A percentile compares a stretch with the other conserved stretches of the same genome.
Conservation (phyloP, 1,139 yeast species). For the Diutina ranongensis region DNA sequence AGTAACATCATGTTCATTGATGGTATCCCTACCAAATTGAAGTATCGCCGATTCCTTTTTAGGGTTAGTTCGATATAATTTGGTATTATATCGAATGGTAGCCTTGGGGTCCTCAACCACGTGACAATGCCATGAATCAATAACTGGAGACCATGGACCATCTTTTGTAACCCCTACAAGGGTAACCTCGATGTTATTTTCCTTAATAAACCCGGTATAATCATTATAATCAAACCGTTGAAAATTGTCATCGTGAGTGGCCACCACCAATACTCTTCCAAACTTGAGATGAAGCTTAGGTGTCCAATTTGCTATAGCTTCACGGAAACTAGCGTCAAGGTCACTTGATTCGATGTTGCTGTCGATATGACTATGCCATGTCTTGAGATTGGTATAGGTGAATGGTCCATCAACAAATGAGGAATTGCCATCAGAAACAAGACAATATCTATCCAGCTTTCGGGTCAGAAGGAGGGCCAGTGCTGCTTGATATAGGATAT, state of each 20-base stretch:
- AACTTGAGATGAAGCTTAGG: background rate
- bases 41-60: background rate
- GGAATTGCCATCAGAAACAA: background rate
- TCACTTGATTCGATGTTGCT: background rate
- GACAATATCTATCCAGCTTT: background rate
- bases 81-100: background rate
- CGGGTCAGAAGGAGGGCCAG: conserved; percentile 2
- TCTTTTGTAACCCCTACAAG: background rate
- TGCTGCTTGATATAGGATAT: background rate
- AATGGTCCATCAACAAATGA: background rate
- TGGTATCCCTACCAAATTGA: background rate
- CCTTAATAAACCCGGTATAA: background rate
- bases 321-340: background rate
- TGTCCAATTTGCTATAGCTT: background rate
- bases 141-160: background rate
- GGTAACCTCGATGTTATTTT: background rate
- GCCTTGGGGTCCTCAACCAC: background rate
- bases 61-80: background rate
- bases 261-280: background rate
- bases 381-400: background rate
- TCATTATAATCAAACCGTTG: background rate
- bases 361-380: background rate
- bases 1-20: background rate
- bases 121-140: background rate
- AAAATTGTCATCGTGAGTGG: background rate